Percentiles rank a stretch among this genome's conserved stretches.
Evolutionary conservation across 768 basidiomycete species (phyloP).

Genomic region (Leccinum obscurum): DNA sequence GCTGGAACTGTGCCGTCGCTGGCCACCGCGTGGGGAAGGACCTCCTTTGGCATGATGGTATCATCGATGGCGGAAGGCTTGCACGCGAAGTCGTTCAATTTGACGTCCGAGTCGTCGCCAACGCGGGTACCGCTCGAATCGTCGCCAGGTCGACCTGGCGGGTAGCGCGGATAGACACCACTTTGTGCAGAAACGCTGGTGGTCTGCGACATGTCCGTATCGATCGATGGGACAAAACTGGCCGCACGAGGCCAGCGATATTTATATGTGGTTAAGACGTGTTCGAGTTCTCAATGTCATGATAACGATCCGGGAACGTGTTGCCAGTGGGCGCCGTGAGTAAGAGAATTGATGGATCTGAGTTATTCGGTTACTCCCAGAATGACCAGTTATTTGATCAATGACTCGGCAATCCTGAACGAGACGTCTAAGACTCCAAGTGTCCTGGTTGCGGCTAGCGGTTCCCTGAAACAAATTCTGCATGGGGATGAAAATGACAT

Average conservation of each 20-base stretch:
- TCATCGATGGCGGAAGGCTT: not conserved
- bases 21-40: not conserved
- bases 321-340: not conserved
- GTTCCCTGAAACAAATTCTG: not conserved
- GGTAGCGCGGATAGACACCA: conserved; percentile 11
- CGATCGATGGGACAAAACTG: not conserved
- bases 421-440: not conserved
- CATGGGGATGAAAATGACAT: not conserved
- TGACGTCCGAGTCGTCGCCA: not conserved
- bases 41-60: not conserved
- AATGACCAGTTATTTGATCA: not conserved
- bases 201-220: conserved; percentile 17
- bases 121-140: not conserved
- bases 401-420: not conserved
- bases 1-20: not conserved
- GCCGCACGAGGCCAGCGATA: not conserved
- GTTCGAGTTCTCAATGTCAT: not conserved
- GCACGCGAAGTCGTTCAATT: conserved; percentile 10
- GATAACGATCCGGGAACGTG: not conserved
- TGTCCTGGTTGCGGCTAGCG: not conserved
- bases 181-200: conserved; percentile 3
- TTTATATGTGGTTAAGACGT: not conserved
- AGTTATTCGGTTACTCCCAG: not conserved
- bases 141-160: conserved; percentile 1
- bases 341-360: not conserved